phyloP scores from a whole-genome alignment of 352 stramenopile species.

The Pythium volutum region DNA sequence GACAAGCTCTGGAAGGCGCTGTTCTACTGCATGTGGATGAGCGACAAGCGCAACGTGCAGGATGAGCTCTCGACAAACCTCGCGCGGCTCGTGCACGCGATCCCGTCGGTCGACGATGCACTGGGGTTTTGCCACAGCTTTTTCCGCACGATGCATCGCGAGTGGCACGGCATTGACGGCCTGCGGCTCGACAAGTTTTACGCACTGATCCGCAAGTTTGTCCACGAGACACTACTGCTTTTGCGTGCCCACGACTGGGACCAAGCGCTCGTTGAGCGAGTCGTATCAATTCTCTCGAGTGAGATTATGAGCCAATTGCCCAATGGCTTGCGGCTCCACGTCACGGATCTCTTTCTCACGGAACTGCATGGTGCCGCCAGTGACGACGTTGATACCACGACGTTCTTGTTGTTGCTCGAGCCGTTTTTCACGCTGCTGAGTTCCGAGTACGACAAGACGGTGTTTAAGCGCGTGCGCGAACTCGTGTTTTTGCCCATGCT shows the following conservation, averaged over 20 bases:
- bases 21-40: conserved; percentile 92
- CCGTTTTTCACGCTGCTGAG: conserved; percentile 79
- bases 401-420: conserved; percentile 73
- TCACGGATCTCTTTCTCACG: conserved; percentile 69
- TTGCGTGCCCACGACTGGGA: conserved; percentile 57
- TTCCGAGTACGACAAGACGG: conserved; percentile 74
- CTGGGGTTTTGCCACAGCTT: conserved; percentile 77
- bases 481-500: conserved; percentile 73
- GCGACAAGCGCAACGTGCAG: conserved; percentile 80
- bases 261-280: conserved; percentile 39
- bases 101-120: conserved; percentile 43
- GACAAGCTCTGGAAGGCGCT: conserved; percentile 90
- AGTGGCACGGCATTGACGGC: conserved; percentile 84
- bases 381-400: conserved; percentile 48
- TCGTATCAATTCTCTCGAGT: conserved; percentile 60
- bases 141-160: conserved; percentile 81
- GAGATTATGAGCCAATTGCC: conserved; percentile 76
- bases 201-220: conserved; percentile 77
- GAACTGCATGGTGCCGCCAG: conserved; percentile 59
- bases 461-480: conserved; percentile 78
- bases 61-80: conserved; percentile 75
- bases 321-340: conserved; percentile 78
- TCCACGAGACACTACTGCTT: conserved; percentile 65
- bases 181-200: conserved; percentile 87
- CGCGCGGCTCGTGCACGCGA: conserved; percentile 51